Conservation (phyloP, 2,329 filamentous ascomycete genomes). For the Geosmithia morbida region DNA sequence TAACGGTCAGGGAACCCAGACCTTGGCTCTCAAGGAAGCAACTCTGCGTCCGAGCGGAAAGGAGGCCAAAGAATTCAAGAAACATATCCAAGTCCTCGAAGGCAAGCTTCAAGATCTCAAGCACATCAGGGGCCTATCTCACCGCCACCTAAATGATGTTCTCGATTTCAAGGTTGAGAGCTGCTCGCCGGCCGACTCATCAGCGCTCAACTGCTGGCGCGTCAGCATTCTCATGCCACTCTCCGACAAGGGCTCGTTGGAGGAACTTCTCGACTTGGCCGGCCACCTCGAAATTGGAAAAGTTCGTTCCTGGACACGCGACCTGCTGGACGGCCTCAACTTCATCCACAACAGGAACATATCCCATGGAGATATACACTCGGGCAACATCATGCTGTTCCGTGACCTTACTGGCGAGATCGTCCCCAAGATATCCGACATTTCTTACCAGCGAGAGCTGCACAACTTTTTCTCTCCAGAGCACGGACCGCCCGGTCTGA, state of each 20-base stretch:
- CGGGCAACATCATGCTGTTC: slow-evolving; percentile 66
- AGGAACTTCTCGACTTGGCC: slow-evolving; percentile 68
- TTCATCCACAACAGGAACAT: slow-evolving; percentile 78
- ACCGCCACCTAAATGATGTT: slow-evolving; percentile 65
- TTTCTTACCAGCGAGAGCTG: slow-evolving; percentile 54
- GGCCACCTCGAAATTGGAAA: slow-evolving; percentile 60
- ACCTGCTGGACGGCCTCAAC: slow-evolving; percentile 76
- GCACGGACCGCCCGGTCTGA: slow-evolving; percentile 34
- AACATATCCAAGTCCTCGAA: slow-evolving; percentile 64
- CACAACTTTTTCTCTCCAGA: slow-evolving; percentile 43
- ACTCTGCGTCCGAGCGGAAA: slow-evolving; percentile 41
- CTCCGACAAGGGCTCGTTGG: slow-evolving; percentile 69
- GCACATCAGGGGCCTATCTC: slow-evolving; percentile 55
- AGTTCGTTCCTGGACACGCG: slow-evolving; percentile 79
- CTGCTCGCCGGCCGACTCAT: slow-evolving; percentile 18
- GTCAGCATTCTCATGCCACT: slow-evolving; percentile 63
- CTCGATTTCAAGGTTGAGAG: slow-evolving; percentile 68
- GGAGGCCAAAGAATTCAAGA: slow-evolving; percentile 53
- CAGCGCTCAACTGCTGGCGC: slow-evolving; percentile 40
- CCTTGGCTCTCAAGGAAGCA: slow-evolving; percentile 62
- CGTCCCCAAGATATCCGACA: slow-evolving; percentile 61
- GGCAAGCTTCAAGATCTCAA: slow-evolving; percentile 62
- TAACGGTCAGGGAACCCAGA: slow-evolving; percentile 38
- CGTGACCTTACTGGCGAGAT: slow-evolving; percentile 54
- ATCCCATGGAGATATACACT: slow-evolving; percentile 70